A percentile compares a stretch with the other conserved stretches of the same genome.
These are phyloP conservation scores for Ceriops tagal DNA, from an alignment of 345 rosid species.

Conservation along the genomic window DNA sequence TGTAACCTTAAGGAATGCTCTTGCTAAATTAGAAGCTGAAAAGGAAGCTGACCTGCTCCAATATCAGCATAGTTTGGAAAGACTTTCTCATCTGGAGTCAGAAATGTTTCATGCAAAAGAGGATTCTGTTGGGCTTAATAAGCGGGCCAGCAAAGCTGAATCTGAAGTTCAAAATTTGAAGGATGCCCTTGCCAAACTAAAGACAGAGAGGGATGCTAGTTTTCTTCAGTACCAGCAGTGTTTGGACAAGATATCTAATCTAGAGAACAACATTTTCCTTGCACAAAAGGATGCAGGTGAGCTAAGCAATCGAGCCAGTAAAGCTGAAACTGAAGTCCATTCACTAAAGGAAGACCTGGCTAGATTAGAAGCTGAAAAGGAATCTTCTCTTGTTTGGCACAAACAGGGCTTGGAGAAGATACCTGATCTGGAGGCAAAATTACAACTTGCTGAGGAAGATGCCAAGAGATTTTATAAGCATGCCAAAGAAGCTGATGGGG, in stretches of 20 bases:
- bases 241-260: slow-evolving; percentile 57
- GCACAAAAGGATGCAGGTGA: slow-evolving; percentile 60
- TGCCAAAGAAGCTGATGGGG: slow-evolving; percentile 64
- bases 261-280: slow-evolving; percentile 49
- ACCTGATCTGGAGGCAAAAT: slow-evolving; percentile 53
- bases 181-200: slow-evolving; percentile 56
- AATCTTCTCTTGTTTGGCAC: slow-evolving; percentile 51
- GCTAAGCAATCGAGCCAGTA: slow-evolving; percentile 51
- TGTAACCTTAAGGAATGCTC: slow-evolving; percentile 61
- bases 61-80: slow-evolving; percentile 71
- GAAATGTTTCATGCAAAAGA: slow-evolving; percentile 68
- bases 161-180: slow-evolving; percentile 64
- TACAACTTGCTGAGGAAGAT: slow-evolving; percentile 58
- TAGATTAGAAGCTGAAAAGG: slow-evolving; percentile 63
- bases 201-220: slow-evolving; percentile 56
- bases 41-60: slow-evolving; percentile 71
- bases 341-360: slow-evolving; percentile 53
- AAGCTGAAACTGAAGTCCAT: slow-evolving; percentile 57
- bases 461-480: slow-evolving; percentile 43
- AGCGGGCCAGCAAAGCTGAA: slow-evolving; percentile 73
- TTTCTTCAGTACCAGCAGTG: slow-evolving; percentile 70
- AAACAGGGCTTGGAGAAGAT: slow-evolving; percentile 53
- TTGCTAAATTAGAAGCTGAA: slow-evolving; percentile 81
- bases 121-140: slow-evolving; percentile 53
- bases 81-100: slow-evolving; percentile 61